These are phyloP conservation scores for Aureobasidium sp. DNA, from an alignment of 2,329 filamentous ascomycete genomes.

Conservation along the genomic window DNA sequence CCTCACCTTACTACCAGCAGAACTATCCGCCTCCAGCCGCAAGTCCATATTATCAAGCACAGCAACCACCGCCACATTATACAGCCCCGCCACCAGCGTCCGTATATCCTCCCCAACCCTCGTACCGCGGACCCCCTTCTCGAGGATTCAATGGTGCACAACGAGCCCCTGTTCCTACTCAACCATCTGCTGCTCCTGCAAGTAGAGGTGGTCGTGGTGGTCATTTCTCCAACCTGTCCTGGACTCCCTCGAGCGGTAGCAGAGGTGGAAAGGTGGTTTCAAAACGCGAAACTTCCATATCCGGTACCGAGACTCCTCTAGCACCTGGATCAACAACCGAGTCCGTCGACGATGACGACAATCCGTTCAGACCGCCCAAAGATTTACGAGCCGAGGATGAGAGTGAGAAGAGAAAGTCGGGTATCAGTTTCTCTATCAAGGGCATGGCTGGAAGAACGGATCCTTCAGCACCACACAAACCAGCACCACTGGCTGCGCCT, in stretches of 20 bases:
- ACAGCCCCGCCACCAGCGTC: background rate
- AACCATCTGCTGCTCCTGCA: constrained; percentile 26
- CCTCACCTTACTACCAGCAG: constrained; percentile 48
- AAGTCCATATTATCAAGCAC: constrained; percentile 14
- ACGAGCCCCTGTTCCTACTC: constrained; percentile 39
- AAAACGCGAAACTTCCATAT: background rate
- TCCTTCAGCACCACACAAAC: constrained; percentile 27
- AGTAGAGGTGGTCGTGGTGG: constrained; percentile 46
- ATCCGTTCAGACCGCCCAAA: constrained; percentile 55
- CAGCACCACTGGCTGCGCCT: constrained; percentile 18
- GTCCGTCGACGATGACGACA: constrained; percentile 46
- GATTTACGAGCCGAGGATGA: constrained; percentile 59
- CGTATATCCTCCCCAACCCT: constrained; percentile 15
- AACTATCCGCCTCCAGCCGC: constrained; percentile 15
- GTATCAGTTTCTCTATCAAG: constrained; percentile 94
- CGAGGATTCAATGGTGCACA: constrained; percentile 31
- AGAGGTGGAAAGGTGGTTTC: constrained; percentile 40
- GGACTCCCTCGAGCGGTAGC: constrained; percentile 51
- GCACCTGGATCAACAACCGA: constrained; percentile 18
- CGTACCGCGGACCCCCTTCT: constrained; percentile 35
- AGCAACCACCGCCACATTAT: constrained; percentile 29
- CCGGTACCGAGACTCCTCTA: constrained; percentile 5
- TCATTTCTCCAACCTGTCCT: constrained; percentile 61
- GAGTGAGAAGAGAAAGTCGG: constrained; percentile 35
- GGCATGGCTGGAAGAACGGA: constrained; percentile 31